A percentile compares a stretch with the other conserved stretches of the same genome.
Evolutionary conservation across 352 stramenopile genomes (phyloP).

Genomic region (Globisporangium irregulare): DNA sequence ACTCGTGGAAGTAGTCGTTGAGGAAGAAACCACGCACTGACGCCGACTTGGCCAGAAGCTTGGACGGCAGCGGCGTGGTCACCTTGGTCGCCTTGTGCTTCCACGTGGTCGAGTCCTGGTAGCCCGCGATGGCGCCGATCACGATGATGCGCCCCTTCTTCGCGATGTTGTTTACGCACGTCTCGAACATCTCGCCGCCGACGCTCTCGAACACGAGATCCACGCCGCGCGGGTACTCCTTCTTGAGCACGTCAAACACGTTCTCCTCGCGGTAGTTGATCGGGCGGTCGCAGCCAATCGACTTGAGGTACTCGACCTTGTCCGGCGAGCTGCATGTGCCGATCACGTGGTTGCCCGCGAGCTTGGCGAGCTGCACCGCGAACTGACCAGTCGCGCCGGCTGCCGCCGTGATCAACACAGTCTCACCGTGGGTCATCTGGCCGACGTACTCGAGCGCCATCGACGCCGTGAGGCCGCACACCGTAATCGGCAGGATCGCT

Average conservation of each 20-base stretch:
- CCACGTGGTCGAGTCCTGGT: slow-evolving; percentile 47
- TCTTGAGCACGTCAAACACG: slow-evolving; percentile 39
- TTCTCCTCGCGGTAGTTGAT: slow-evolving; percentile 78
- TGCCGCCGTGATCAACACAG: slow-evolving; percentile 39
- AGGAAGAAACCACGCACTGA: slow-evolving; percentile 47
- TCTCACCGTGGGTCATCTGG: slow-evolving; percentile 40
- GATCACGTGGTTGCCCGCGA: slow-evolving; percentile 64
- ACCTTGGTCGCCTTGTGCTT: slow-evolving; percentile 34
- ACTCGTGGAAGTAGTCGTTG: slow-evolving; percentile 32
- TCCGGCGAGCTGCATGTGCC: slow-evolving; percentile 66
- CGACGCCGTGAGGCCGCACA: slow-evolving; percentile 39
- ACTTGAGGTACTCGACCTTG: slow-evolving; percentile 70
- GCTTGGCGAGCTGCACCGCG: slow-evolving; percentile 71
- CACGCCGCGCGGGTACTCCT: slow-evolving; percentile 43
- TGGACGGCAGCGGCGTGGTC: slow-evolving; percentile 29
- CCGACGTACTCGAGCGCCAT: slow-evolving; percentile 43
- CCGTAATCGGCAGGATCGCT: slow-evolving; percentile 35
- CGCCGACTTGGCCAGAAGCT: slow-evolving; percentile 40
- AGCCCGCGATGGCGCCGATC: slow-evolving; percentile 40
- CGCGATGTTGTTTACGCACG: slow-evolving; percentile 31
- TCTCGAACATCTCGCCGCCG: slow-evolving; percentile 42
- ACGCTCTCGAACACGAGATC: slow-evolving; percentile 49
- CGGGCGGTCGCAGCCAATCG: slow-evolving; percentile 51
- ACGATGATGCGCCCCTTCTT: slow-evolving; percentile 37
- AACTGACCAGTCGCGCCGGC: slow-evolving; percentile 67